Conservation (phyloP, 352 stramenopile species). For the Lagenidium giganteum region DNA sequence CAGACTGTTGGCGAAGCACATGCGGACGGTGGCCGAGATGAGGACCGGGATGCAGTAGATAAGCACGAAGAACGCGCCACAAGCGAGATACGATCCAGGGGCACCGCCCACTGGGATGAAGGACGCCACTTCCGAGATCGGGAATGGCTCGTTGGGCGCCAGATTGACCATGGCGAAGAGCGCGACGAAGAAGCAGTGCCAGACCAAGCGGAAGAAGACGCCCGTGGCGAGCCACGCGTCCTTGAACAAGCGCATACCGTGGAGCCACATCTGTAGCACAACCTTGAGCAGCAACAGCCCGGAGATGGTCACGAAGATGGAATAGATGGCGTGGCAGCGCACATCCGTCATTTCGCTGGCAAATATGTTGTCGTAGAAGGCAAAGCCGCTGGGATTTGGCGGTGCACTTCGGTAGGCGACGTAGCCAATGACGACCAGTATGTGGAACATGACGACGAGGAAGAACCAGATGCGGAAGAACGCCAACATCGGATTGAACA, state of each 20-base stretch:
- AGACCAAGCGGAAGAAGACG: slow-evolving; percentile 14
- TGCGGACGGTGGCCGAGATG: too few relatives aligned
- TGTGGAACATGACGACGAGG: slow-evolving; percentile 59
- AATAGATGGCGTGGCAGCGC: slow-evolving; percentile 54
- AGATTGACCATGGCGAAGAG: too few relatives aligned
- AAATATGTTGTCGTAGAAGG: slow-evolving; percentile 60
- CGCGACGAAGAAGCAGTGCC: slow-evolving; percentile 6
- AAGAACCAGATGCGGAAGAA: slow-evolving; percentile 81
- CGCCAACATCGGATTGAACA: slow-evolving; percentile 69
- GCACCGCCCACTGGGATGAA: too few relatives aligned
- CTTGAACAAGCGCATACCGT: slow-evolving; percentile 50
- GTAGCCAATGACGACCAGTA: slow-evolving; percentile 53
- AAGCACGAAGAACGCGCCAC: too few relatives aligned
- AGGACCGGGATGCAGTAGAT: too few relatives aligned
- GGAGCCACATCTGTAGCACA: slow-evolving; percentile 67
- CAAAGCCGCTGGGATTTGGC: slow-evolving; percentile 29
- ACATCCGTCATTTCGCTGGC: slow-evolving; percentile 35
- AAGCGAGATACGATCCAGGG: too few relatives aligned
- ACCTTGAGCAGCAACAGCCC: slow-evolving; percentile 49
- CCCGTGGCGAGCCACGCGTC: slow-evolving; percentile 21
- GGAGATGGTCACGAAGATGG: slow-evolving; percentile 48
- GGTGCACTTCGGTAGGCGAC: slow-evolving; percentile 52
- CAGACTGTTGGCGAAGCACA: too few relatives aligned
- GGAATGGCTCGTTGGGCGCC: too few relatives aligned
- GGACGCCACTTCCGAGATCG: too few relatives aligned